phyloP scores from a whole-genome alignment of 768 basidiomycete genomes.

The Ramaria rubella region DNA sequence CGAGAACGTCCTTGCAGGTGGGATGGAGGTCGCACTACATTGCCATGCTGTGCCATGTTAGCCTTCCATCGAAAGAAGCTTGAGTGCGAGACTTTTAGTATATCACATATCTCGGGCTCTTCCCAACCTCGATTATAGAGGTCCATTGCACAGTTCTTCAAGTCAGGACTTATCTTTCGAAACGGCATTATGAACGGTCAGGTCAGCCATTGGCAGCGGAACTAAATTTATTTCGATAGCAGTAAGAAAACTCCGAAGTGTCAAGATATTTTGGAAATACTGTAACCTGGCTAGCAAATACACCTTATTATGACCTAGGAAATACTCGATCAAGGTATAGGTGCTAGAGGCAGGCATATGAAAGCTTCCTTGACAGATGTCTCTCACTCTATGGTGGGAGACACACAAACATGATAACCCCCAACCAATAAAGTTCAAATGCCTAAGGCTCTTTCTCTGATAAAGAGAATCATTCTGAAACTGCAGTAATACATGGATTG shows the following conservation, averaged over 20 bases:
- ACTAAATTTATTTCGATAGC: background rate
- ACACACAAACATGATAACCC: no score
- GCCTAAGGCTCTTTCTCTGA: no score
- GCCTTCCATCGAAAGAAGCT: constrained; percentile 23
- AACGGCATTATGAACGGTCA: background rate
- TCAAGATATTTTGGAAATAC: background rate
- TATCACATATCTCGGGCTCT: constrained; percentile 16
- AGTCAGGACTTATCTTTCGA: constrained; percentile 10
- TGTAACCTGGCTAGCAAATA: no score
- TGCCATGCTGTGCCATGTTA: constrained; percentile 18
- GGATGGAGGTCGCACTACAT: background rate
- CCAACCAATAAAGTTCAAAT: no score
- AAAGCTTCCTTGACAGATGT: no score
- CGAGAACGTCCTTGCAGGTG: background rate
- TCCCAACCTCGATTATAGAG: constrained; percentile 22
- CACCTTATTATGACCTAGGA: no score
- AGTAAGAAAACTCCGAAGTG: background rate
- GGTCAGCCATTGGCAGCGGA: background rate
- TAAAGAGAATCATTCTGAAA: no score
- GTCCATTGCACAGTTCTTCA: constrained; percentile 23
- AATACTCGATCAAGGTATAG: no score
- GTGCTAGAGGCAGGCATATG: no score
- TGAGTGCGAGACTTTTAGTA: constrained; percentile 19
- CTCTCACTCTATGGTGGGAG: no score
- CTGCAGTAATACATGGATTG: no score